Evolutionary conservation across 2,329 filamentous ascomycete species (phyloP), one percentile per base, ranked within the genome.

Genomic region (Xylariales sp.): DNA sequence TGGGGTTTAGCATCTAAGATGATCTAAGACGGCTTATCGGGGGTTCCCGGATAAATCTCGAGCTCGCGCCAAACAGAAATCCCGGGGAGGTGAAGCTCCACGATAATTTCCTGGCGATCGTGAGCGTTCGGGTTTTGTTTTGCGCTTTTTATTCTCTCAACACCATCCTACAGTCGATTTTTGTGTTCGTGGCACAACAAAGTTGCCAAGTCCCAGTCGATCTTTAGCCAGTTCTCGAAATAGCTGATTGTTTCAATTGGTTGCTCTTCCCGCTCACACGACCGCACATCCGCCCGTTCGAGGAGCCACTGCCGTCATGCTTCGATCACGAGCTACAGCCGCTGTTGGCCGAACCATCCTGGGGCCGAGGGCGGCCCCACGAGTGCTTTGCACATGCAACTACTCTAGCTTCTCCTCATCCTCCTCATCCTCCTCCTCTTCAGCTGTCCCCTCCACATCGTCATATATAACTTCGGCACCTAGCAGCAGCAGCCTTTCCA

Each of bases 311-410:
- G 55, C 50, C 62, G 50, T 65, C 69, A 78, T 81, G 78, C 74
- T 80, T 76, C 79, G 78, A 76, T 79, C 79, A 73, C 74, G 78
- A 75, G 71, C 73, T 75, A 74, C 75, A 65, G 74, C 75, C 60
- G 71, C 77, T 71, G 75, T 75, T 73, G 76, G 76, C 70, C 75
- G 74, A 66, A 73, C 68, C 62, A 59, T 78, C 49, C 71, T 75
- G 73, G 73, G 75, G 75, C 78, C 78, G 77, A 80, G 78, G 74
- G 65, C 73, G 67, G 73, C 73, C 75, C 74, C 77, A 59, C 75
- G 78, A 57, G 60, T 75, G 57, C 65, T 78, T 71, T 76, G 74
- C 79, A 80, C 78, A 78, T 81, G 79, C 75, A 72, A 72, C 34
- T 70, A 69, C 73, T 70, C 71, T 73, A 75, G 69, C 60, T 65